Evolutionary conservation across 2,329 filamentous ascomycete species (phyloP).

Genomic region (Exutisphaerella laricina): DNA sequence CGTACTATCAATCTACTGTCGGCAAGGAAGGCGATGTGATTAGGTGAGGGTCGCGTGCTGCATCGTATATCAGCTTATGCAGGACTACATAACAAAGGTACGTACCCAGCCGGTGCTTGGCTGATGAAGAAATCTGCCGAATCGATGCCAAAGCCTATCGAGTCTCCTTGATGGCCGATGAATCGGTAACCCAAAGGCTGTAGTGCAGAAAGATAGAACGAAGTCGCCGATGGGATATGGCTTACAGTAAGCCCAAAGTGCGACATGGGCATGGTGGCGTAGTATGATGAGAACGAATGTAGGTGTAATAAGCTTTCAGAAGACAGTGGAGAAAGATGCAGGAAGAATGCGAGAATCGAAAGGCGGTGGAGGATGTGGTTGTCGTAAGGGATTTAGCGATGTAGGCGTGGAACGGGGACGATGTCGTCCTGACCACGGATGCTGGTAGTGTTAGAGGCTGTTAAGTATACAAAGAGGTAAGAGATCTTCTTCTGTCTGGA

Average conservation of each 20-base stretch:
- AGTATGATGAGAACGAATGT: constrained; percentile 6
- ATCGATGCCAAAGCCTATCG: constrained; percentile 56
- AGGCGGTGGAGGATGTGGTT: constrained; percentile 7
- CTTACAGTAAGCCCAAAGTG: constrained; percentile 64
- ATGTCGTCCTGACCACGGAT: constrained; percentile 3
- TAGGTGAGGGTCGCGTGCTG: constrained; percentile 28
- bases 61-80: constrained; percentile 1
- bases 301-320: constrained; percentile 12
- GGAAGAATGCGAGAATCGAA: constrained; percentile 11
- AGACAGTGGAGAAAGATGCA: constrained; percentile 13
- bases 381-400: constrained; percentile 10
- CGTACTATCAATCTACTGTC: constrained; percentile 60
- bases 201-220: constrained; percentile 74
- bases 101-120: constrained; percentile 55
- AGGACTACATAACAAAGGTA: constrained; percentile 9
- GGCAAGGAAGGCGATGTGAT: constrained; percentile 57
- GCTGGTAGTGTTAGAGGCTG: constrained; percentile 9
- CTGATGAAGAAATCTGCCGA: constrained; percentile 60
- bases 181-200: constrained; percentile 74
- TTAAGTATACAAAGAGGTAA: constrained; percentile 13
- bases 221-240: constrained; percentile 71
- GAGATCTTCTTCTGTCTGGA: constrained; percentile 9
- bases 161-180: constrained; percentile 56
- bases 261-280: constrained; percentile 52
- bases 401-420: constrained; percentile 9